Evolutionary conservation across 768 basidiomycete species (phyloP).

Genomic region (Pisolithus sp.): DNA sequence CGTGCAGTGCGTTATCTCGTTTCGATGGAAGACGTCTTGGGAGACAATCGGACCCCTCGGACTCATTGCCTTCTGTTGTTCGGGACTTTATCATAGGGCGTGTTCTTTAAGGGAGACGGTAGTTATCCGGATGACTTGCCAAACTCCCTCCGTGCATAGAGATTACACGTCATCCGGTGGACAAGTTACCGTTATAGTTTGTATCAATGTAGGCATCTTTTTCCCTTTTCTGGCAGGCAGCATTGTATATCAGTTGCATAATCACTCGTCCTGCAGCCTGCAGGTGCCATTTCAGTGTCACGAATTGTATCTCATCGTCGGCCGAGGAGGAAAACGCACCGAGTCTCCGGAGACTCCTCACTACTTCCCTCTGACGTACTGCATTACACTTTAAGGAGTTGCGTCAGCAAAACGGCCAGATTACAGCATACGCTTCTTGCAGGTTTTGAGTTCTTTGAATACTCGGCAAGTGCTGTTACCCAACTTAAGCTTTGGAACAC

Average conservation of each 20-base stretch:
- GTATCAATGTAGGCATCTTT: background rate
- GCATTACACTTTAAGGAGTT: no score
- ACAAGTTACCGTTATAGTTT: background rate
- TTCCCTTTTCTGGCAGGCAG: background rate
- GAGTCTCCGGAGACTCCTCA: no score
- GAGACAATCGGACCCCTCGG: constrained; percentile 9
- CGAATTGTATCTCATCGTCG: no score
- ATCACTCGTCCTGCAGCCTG: background rate
- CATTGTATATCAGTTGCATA: background rate
- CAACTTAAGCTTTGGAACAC: no score
- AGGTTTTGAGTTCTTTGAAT: no score
- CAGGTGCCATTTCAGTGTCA: no score
- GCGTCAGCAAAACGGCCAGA: no score
- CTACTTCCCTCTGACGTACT: no score
- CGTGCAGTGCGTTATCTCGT: background rate
- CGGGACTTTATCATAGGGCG: constrained; percentile 25
- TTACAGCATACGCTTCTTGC: no score
- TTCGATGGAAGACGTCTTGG: constrained; percentile 1
- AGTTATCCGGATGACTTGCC: constrained; percentile 31
- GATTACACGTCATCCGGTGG: background rate
- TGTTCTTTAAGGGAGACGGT: constrained; percentile 30
- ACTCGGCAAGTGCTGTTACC: no score
- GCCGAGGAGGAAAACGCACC: no score
- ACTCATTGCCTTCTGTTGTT: constrained; percentile 23
- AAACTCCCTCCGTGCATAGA: constrained; percentile 19